Evolutionary conservation across 2,329 filamentous ascomycete genomes (phyloP).

Genomic region (Blumeriella jaapii): DNA sequence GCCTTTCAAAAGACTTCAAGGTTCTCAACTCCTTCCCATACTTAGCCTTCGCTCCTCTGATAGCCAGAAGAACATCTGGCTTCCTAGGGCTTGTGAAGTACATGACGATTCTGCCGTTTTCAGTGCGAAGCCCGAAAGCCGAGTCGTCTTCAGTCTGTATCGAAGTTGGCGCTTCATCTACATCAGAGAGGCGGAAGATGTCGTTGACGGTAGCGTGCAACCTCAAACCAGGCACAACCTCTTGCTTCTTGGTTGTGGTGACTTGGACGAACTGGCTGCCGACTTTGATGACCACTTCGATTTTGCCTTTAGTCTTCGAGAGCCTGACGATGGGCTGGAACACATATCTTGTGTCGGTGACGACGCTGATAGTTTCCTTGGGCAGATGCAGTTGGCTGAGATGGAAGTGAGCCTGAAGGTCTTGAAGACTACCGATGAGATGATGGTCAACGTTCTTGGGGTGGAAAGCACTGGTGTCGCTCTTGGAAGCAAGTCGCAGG

Average conservation of each 20-base stretch:
- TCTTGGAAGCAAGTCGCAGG: conserved; percentile 49
- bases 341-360: conserved; percentile 53
- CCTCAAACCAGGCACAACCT: conserved; percentile 50
- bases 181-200: conserved; percentile 55
- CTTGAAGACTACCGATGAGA: conserved; percentile 52
- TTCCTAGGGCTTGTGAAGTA: conserved; percentile 59
- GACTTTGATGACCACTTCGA: conserved; percentile 57
- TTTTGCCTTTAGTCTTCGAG: conserved; percentile 59
- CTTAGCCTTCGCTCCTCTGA: conserved; percentile 51
- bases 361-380: conserved; percentile 58
- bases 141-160: conserved; percentile 56
- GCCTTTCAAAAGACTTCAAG: conserved; percentile 50
- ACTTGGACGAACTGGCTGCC: conserved; percentile 60
- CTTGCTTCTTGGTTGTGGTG: conserved; percentile 57
- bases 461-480: conserved; percentile 48
- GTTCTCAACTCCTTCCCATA: conserved; percentile 50
- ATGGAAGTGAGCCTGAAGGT: conserved; percentile 55
- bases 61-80: conserved; percentile 49
- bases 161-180: conserved; percentile 54
- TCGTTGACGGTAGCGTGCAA: conserved; percentile 57
- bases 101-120: conserved; percentile 61
- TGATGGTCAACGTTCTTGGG: conserved; percentile 55
- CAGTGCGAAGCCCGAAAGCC: conserved; percentile 54
- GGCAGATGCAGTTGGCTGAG: conserved; percentile 54
- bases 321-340: conserved; percentile 54